Evolutionary conservation across 2,329 filamentous ascomycete species (phyloP).

Genomic region (Hymenoscyphus linearis): DNA sequence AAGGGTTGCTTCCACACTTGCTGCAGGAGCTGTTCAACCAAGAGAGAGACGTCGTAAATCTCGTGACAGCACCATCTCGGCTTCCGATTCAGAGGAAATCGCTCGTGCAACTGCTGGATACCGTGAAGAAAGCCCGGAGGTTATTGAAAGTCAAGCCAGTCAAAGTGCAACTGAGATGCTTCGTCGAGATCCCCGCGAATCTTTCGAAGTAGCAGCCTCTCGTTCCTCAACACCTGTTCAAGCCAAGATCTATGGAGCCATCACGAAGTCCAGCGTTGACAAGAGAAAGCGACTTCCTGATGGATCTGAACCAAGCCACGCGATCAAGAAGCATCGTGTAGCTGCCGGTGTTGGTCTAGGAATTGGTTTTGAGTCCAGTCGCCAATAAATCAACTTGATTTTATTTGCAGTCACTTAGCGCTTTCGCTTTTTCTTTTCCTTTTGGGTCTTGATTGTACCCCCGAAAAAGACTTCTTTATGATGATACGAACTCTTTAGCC

Average conservation of each 20-base stretch:
- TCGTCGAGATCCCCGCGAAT: slow-evolving; percentile 47
- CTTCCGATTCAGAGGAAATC: slow-evolving; percentile 50
- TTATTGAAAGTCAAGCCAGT: slow-evolving; percentile 71
- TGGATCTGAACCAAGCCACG: slow-evolving; percentile 13
- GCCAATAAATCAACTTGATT: neutral
- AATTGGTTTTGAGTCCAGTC: slow-evolving; percentile 37
- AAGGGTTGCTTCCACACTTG: slow-evolving; percentile 35
- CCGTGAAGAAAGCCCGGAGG: slow-evolving; percentile 51
- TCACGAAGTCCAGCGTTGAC: slow-evolving; percentile 49
- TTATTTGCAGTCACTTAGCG: neutral
- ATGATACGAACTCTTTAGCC: neutral
- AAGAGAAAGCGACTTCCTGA: slow-evolving; percentile 27
- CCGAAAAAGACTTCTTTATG: neutral
- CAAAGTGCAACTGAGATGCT: slow-evolving; percentile 72
- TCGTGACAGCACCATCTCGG: slow-evolving; percentile 81
- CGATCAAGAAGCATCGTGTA: slow-evolving; percentile 45
- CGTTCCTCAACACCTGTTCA: slow-evolving; percentile 33
- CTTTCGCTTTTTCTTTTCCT: neutral
- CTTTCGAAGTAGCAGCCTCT: slow-evolving; percentile 32
- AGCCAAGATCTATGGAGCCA: slow-evolving; percentile 56
- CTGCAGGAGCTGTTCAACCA: slow-evolving; percentile 34
- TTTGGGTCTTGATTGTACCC: neutral
- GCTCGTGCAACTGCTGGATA: slow-evolving; percentile 42
- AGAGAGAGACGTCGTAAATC: slow-evolving; percentile 61
- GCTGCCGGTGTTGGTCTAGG: slow-evolving; percentile 48